Evolutionary conservation across 2,329 filamentous ascomycete species (phyloP).

Genomic region (Chaetothyriales sp.): DNA sequence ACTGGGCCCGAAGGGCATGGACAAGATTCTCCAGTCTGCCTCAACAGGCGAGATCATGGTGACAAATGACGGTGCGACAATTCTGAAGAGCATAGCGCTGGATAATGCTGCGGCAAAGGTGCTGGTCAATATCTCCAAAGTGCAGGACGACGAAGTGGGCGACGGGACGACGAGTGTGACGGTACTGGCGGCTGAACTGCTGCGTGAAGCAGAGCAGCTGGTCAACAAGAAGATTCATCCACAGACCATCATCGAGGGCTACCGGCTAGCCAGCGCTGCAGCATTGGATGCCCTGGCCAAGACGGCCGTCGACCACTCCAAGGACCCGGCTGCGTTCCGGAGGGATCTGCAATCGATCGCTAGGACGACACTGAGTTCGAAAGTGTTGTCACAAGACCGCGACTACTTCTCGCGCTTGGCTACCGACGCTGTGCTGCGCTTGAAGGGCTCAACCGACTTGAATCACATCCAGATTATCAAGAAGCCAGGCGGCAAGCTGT

Average conservation of each 20-base stretch:
- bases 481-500: slow-evolving; percentile 94
- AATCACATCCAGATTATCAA: slow-evolving; percentile 99
- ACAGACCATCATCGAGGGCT: slow-evolving; percentile 98
- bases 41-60: slow-evolving; percentile 97
- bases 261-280: slow-evolving; percentile 86
- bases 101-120: slow-evolving; percentile 98
- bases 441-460: slow-evolving; percentile 81
- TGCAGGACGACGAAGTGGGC: slow-evolving; percentile 96
- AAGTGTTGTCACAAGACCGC: slow-evolving; percentile 86
- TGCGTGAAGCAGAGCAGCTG: slow-evolving; percentile 91
- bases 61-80: slow-evolving; percentile 96
- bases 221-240: slow-evolving; percentile 98
- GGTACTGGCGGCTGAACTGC: slow-evolving; percentile 82
- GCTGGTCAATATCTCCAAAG: slow-evolving; percentile 96
- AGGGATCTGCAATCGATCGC: slow-evolving; percentile 83
- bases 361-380: slow-evolving; percentile 88
- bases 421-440: slow-evolving; percentile 75
- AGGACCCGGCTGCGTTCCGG: slow-evolving; percentile 66
- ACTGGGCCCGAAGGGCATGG: slow-evolving; percentile 94
- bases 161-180: slow-evolving; percentile 97
- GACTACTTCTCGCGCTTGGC: slow-evolving; percentile 82
- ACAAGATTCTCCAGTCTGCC: slow-evolving; percentile 91
- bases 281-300: slow-evolving; percentile 72
- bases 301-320: slow-evolving; percentile 78
- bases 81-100: slow-evolving; percentile 93